These are phyloP conservation scores for Pyrenopolyporus hunteri DNA, from an alignment of 495 filamentous ascomycete species.

Conservation along the genomic window DNA sequence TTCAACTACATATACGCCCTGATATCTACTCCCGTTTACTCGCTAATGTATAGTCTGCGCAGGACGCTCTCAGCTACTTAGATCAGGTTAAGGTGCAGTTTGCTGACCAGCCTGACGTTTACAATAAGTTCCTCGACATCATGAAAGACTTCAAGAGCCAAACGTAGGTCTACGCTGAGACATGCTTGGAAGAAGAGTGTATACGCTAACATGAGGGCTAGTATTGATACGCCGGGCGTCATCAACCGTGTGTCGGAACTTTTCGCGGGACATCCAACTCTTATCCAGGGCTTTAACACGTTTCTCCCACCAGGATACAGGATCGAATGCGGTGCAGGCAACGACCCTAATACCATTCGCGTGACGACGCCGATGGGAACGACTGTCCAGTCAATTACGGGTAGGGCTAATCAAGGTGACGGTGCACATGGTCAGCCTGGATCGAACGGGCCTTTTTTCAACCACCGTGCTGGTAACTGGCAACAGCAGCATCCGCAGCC, in stretches of 20 bases:
- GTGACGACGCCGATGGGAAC: conserved; percentile 94
- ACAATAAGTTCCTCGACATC: conserved; percentile 97
- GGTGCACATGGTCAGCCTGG: conserved; percentile 46
- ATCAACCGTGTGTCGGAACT: conserved; percentile 97
- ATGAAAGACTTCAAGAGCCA: conserved; percentile 99
- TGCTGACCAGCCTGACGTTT: conserved; percentile 94
- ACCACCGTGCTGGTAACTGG: conserved; percentile 50
- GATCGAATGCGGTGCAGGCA: conserved; percentile 91
- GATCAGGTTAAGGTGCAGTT: conserved; percentile 99
- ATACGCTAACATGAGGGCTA: conserved; percentile 42
- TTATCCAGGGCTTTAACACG: conserved; percentile 99
- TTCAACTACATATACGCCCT: no score
- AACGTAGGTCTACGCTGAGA: conserved; percentile 64
- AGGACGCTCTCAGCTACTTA: conserved; percentile 97
- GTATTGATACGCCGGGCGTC: conserved; percentile 96
- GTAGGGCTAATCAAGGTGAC: conserved; percentile 51
- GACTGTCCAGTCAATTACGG: conserved; percentile 62
- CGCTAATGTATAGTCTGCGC: conserved; percentile 37
- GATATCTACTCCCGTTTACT: no score
- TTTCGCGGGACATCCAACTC: conserved; percentile 93
- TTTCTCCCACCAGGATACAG: conserved; percentile 96
- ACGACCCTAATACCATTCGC: conserved; percentile 92
- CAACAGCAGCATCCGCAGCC: conserved; percentile 60
- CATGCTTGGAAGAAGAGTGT: not conserved
- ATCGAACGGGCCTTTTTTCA: conserved; percentile 43